Conservation (phyloP, 1,139 yeast genomes). For the Candida smagusa region DNA sequence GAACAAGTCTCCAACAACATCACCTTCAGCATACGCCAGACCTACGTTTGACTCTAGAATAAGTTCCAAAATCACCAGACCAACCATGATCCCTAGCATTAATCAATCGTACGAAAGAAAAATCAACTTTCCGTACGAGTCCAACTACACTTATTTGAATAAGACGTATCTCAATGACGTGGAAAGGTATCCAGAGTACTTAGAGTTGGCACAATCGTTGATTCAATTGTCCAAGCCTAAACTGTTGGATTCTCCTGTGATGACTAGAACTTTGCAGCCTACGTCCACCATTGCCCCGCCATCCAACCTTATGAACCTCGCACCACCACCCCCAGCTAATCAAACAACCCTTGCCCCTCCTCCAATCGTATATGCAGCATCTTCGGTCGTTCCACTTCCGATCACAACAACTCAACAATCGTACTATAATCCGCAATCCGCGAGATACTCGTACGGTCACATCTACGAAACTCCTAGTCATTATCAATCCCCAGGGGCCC, state of each 20-base stretch:
- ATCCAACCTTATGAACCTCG: slow-evolving; percentile 1
- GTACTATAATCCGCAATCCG: slow-evolving; percentile 2
- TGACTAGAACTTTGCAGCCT: slow-evolving; percentile 13
- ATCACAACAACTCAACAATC: slow-evolving; percentile 5
- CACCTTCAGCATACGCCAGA: slow-evolving; percentile 13
- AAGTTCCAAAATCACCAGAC: slow-evolving; percentile 30
- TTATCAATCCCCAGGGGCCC: not conserved
- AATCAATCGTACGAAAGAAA: slow-evolving; percentile 28
- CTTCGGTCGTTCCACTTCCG: slow-evolving; percentile 8
- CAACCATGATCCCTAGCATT: slow-evolving; percentile 26
- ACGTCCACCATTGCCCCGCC: slow-evolving; percentile 8
- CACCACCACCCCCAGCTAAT: slow-evolving; percentile 6
- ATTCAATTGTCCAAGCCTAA: slow-evolving; percentile 33
- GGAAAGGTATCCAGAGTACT: slow-evolving; percentile 45
- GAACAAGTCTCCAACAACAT: slow-evolving; percentile 15
- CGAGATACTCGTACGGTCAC: slow-evolving; percentile 2
- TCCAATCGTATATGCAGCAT: slow-evolving; percentile 7
- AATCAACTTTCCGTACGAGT: slow-evolving; percentile 53
- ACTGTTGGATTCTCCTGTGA: slow-evolving; percentile 29
- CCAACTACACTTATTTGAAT: slow-evolving; percentile 51
- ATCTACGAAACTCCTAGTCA: slow-evolving; percentile 6
- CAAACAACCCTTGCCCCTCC: slow-evolving; percentile 8
- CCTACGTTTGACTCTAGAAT: slow-evolving; percentile 44
- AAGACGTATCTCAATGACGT: slow-evolving; percentile 45
- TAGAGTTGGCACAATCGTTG: slow-evolving; percentile 45